Percentiles rank a stretch among this genome's conserved stretches.
Conservation (phyloP, 768 basidiomycete genomes). For the Dioszegia aurantiaca region DNA sequence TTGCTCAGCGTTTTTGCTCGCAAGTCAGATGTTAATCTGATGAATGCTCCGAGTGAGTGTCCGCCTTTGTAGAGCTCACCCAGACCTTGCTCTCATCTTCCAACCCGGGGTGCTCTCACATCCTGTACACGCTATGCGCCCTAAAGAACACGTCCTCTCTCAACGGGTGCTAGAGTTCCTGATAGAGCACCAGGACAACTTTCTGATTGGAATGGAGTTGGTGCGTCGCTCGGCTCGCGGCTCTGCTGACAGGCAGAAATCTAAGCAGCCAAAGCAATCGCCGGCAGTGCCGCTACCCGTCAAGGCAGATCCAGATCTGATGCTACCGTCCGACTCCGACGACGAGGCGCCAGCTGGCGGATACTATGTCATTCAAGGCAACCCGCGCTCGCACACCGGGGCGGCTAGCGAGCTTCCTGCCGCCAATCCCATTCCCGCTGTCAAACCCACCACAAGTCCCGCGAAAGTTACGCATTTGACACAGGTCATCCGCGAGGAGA, state of each 20-base stretch:
- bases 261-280: constrained; percentile 19
- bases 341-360: constrained; percentile 49
- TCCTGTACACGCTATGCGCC: constrained; percentile 78
- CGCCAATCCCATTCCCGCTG: constrained; percentile 19
- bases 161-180: constrained; percentile 91
- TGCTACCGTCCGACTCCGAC: constrained; percentile 51
- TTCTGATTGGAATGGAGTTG: constrained; percentile 65
- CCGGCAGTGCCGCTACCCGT: constrained; percentile 15
- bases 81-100: constrained; percentile 95
- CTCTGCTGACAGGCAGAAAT: constrained; percentile 9
- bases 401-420: not conserved
- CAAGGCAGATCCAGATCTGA: constrained; percentile 46
- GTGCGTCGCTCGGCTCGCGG: constrained; percentile 23
- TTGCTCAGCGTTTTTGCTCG: constrained; percentile 90
- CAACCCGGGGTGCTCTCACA: constrained; percentile 91
- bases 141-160: constrained; percentile 78
- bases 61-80: constrained; percentile 4
- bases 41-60: constrained; percentile 91
- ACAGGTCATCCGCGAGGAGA: constrained; percentile 18
- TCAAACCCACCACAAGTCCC: not conserved
- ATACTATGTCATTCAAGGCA: constrained; percentile 43
- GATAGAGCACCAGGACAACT: constrained; percentile 94
- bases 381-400: constrained; percentile 13
- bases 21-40: constrained; percentile 86
- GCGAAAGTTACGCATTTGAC: not conserved